Conservation (phyloP, 441 rosid species). For the Biscutella laevigata region DNA sequence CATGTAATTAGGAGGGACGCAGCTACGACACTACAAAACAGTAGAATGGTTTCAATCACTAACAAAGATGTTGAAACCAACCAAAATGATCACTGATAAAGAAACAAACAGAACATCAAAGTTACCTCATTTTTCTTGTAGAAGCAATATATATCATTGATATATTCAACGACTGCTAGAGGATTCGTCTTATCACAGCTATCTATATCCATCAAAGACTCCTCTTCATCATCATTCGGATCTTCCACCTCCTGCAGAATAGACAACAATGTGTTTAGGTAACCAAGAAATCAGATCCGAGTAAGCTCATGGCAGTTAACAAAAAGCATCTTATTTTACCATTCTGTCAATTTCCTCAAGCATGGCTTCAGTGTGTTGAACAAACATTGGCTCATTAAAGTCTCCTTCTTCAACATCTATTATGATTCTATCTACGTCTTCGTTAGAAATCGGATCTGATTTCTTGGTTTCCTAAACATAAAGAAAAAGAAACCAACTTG, state of each 20-base stretch:
- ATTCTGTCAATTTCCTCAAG: constrained; percentile 72
- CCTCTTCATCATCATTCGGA: constrained; percentile 31
- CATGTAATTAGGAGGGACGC: constrained; percentile 68
- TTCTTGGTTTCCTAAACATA: too few species aligned
- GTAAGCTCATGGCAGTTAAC: neutral
- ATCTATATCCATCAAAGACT: constrained; percentile 58
- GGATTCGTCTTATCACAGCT: constrained; percentile 50
- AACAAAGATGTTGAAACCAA: neutral
- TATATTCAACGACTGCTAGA: constrained; percentile 70
- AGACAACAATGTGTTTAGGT: too few species aligned
- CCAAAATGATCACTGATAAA: too few species aligned
- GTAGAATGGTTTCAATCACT: constrained; percentile 4
- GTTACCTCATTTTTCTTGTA: constrained; percentile 29
- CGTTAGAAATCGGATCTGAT: constrained; percentile 21
- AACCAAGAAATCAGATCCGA: too few species aligned
- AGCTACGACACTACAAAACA: constrained; percentile 44
- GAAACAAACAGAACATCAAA: too few species aligned
- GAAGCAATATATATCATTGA: constrained; percentile 48
- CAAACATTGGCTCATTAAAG: constrained; percentile 55
- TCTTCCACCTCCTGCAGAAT: constrained; percentile 54
- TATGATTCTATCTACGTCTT: constrained; percentile 36
- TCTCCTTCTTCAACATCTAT: constrained; percentile 40
- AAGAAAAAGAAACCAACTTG: too few species aligned
- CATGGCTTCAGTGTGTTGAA: constrained; percentile 82
- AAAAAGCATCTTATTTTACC: too few species aligned